A percentile compares a stretch with the other conserved stretches of the same genome.
These are phyloP conservation scores for Lineolata rhizophorae DNA, from an alignment of 495 filamentous ascomycete species.

Conservation along the genomic window DNA sequence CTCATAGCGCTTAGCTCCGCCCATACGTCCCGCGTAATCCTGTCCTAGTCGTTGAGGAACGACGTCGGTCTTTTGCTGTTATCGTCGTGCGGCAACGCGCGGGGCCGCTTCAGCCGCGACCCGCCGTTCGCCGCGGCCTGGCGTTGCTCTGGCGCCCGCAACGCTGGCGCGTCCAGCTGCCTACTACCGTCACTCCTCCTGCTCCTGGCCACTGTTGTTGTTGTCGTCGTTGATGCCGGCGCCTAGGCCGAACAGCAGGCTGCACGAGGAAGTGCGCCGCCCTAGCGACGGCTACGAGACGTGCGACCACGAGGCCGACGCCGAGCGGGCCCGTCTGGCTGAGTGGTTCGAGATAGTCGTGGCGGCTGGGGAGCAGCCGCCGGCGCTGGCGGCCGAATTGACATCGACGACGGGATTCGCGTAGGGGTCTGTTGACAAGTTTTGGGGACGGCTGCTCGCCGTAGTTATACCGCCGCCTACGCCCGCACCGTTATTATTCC, in stretches of 20 bases:
- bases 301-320: slow-evolving; percentile 12
- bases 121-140: no score
- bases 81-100: no score
- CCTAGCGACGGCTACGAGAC: slow-evolving; percentile 13
- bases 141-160: no score
- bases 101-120: no score
- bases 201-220: slow-evolving; percentile 3
- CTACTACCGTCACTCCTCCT: slow-evolving; percentile 1
- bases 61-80: no score
- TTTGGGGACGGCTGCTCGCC: slow-evolving; percentile 13
- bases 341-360: slow-evolving; percentile 42
- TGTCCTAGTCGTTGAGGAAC: background rate
- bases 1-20: no score
- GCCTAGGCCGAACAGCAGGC: background rate
- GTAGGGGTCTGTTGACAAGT: slow-evolving; percentile 25
- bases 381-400: slow-evolving; percentile 41
- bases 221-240: background rate
- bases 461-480: slow-evolving; percentile 6
- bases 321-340: slow-evolving; percentile 32
- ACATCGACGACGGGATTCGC: slow-evolving; percentile 45
- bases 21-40: background rate
- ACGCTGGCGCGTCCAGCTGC: slow-evolving; percentile 4
- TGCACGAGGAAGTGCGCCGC: slow-evolving; percentile 35
- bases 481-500: no score
- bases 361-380: slow-evolving; percentile 49